Base-by-base conservation (phyloP, 2,329 filamentous ascomycete species). In the Fusarium subtropicale region DNA sequence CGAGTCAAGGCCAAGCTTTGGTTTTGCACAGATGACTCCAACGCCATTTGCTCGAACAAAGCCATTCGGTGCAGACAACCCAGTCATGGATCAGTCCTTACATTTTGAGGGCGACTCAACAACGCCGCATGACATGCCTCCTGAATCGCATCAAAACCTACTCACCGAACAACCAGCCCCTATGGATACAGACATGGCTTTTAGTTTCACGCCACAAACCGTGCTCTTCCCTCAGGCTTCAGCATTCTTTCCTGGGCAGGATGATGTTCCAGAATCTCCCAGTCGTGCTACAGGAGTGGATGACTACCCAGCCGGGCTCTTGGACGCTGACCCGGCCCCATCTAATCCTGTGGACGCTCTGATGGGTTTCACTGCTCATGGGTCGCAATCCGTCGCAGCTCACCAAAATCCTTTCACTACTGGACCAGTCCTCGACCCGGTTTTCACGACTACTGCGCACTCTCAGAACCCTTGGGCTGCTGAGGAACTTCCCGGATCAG, bases 21-120 rank as follows among this genome's bases (percentile, higher is more conserved):
- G 61, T 12, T 76, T 76, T 52, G 42, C 74, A 7, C 72, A 69
- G 20, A 56, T 60, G 34, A 71, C 72, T 16, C 56, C 73, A 22
- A 75, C 73, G 16, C 73, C 73, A 8, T 60, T 75, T 36, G 57
- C 73, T 24, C 58, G 73, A 51, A 71, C 70, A n/a, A 73, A 56
- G 24, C 55, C 55, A 7, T 55, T 65, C 13, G 72, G 63, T 18
- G 24, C 41, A 26, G 66, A 53, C 10, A 50, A 63, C 50, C 36
- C 28, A 10, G 24, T 64, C 18, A 34, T 68, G 20, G 50, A 58
- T 11, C 66, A 66, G 30, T 39, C 73, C 22, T 36, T 67, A 6
- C 56, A 60, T 8, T 53, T 73, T 9, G 51, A 69, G 46, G 58
- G 31, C 28, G 51, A 36, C 13, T 26, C 58, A 16, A 51, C 44